A percentile compares a stretch with the other conserved stretches of the same genome.
These are phyloP conservation scores for Auriscalpium orientale DNA, from an alignment of 768 basidiomycete genomes.

Conservation along the genomic window DNA sequence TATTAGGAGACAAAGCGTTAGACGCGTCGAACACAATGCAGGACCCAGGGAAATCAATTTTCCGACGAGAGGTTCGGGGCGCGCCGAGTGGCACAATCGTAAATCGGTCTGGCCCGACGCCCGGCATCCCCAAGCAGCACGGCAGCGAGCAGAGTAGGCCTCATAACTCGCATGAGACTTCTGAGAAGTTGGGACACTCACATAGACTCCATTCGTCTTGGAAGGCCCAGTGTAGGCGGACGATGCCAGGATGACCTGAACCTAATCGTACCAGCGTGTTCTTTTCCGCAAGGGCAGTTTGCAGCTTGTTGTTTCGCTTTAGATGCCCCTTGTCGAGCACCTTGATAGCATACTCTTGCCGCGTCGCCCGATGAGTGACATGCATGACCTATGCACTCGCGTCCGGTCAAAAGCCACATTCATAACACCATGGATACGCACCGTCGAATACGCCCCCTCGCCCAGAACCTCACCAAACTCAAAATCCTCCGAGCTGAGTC, in stretches of 20 bases:
- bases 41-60: too few species aligned
- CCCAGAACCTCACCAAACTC: slow-evolving; percentile 68
- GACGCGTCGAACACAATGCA: too few species aligned
- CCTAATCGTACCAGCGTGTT: slow-evolving; percentile 61
- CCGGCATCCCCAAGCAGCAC: too few species aligned
- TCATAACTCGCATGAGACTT: background rate
- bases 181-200: slow-evolving; percentile 32
- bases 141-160: background rate
- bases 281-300: slow-evolving; percentile 74
- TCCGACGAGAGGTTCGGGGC: too few species aligned
- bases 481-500: slow-evolving; percentile 53
- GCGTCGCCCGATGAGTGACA: slow-evolving; percentile 44
- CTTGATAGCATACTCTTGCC: slow-evolving; percentile 69
- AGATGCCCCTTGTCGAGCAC: slow-evolving; percentile 81
- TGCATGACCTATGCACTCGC: slow-evolving; percentile 42
- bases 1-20: background rate
- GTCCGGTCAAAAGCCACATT: slow-evolving; percentile 5
- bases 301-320: slow-evolving; percentile 67
- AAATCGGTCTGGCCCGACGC: too few species aligned
- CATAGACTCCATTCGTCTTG: slow-evolving; percentile 81
- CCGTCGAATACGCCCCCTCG: slow-evolving; percentile 79
- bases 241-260: slow-evolving; percentile 71
- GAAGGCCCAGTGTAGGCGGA: slow-evolving; percentile 76
- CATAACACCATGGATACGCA: slow-evolving; percentile 28
- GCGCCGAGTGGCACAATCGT: too few species aligned